A percentile compares a stretch with the other conserved stretches of the same genome.
Evolutionary conservation across 306 rosid species (phyloP).

Genomic region (Fagus crenata): DNA sequence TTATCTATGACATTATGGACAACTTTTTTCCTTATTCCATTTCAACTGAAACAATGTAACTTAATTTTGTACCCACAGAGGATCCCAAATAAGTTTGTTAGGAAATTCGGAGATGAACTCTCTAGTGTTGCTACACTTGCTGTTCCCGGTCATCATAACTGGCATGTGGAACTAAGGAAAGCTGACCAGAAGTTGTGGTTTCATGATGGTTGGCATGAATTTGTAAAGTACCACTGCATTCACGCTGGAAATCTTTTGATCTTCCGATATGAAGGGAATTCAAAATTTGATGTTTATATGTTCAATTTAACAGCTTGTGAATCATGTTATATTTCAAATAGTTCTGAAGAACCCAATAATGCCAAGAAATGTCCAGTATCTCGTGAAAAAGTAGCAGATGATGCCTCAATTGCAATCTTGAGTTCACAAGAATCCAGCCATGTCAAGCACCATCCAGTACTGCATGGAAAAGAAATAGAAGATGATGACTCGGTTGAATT

Average conservation of each 20-base stretch:
- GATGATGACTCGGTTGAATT: background rate
- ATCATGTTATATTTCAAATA: background rate
- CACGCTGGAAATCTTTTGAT: conserved; percentile 18
- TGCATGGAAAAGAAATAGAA: conserved; percentile 3
- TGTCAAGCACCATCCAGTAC: too few species aligned
- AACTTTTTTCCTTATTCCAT: conserved; percentile 1
- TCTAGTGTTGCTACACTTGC: conserved; percentile 6
- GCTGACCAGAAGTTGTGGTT: conserved; percentile 15
- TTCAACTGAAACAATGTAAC: background rate
- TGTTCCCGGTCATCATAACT: background rate
- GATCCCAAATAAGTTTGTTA: conserved; percentile 8
- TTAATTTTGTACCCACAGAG: conserved; percentile 6
- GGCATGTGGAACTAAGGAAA: conserved; percentile 9
- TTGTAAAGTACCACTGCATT: conserved; percentile 10
- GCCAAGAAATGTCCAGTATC: background rate
- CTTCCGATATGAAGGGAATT: conserved; percentile 21
- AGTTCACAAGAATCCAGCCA: too few species aligned
- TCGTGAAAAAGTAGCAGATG: too few species aligned
- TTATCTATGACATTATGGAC: conserved; percentile 1
- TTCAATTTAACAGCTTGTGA: conserved; percentile 20
- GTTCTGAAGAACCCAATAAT: background rate
- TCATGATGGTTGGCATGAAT: conserved; percentile 16
- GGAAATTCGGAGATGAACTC: conserved; percentile 4
- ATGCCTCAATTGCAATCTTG: too few species aligned
- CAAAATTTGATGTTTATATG: conserved; percentile 13